Percentiles rank a stretch among this genome's conserved stretches.
These are phyloP conservation scores for Nidula microcarpa DNA, from an alignment of 768 basidiomycete species.

Conservation along the genomic window DNA sequence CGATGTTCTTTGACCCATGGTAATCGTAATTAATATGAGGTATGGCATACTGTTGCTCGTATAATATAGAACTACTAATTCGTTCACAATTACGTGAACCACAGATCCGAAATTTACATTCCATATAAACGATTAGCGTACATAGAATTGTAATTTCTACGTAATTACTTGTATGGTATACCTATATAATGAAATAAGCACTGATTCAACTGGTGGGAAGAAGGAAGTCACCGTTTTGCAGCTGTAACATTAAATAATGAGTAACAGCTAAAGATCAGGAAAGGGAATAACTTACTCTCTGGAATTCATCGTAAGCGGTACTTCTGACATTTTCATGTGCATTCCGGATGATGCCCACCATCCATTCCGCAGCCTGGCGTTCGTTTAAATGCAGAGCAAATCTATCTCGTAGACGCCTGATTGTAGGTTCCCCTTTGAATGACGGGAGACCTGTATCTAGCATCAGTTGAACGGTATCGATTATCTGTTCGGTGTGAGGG, in stretches of 20 bases:
- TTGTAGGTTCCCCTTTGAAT: slow-evolving; percentile 95
- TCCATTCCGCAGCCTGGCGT: slow-evolving; percentile 89
- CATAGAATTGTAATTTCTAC: no score
- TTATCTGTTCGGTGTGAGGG: slow-evolving; percentile 89
- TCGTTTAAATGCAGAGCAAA: slow-evolving; percentile 84
- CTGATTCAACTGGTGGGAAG: background rate
- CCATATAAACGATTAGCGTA: no score
- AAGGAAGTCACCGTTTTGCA: slow-evolving; percentile 10
- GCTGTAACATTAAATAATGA: background rate
- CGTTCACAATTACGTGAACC: no score
- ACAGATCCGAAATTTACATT: no score
- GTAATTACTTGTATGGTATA: slow-evolving; percentile 39
- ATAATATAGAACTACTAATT: no score
- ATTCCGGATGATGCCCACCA: slow-evolving; percentile 85
- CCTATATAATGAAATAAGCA: slow-evolving; percentile 18
- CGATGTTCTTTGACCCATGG: no score
- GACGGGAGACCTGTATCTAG: slow-evolving; percentile 91
- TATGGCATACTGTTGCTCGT: no score
- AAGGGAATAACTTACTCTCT: slow-evolving; percentile 53
- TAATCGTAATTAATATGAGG: no score
- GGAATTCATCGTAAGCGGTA: slow-evolving; percentile 95
- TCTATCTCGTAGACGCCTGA: slow-evolving; percentile 80
- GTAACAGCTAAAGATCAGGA: no score
- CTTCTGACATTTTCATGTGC: slow-evolving; percentile 95
- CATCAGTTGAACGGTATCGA: slow-evolving; percentile 90